Evolutionary conservation across 768 basidiomycete species (phyloP).

Genomic region (Leccinellum albellum): DNA sequence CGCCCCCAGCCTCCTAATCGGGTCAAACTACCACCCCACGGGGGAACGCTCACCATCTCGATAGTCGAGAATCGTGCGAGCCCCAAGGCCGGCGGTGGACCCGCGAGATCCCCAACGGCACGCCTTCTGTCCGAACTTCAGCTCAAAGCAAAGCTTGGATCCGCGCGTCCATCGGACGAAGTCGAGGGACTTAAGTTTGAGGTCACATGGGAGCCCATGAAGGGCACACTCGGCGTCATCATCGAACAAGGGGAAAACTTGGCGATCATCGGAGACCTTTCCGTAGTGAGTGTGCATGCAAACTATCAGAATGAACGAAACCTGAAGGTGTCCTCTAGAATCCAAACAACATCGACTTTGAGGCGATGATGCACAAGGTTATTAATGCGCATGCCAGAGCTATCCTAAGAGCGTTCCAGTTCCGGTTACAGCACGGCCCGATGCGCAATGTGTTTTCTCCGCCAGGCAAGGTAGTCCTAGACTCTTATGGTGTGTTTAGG

Average conservation of each 20-base stretch:
- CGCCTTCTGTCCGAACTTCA: constrained; percentile 61
- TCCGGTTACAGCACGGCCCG: constrained; percentile 49
- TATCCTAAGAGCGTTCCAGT: constrained; percentile 55
- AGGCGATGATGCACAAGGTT: constrained; percentile 58
- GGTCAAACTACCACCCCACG: constrained; percentile 53
- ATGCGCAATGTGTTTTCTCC: constrained; percentile 56
- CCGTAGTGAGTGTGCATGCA: constrained; percentile 51
- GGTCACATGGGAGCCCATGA: constrained; percentile 76
- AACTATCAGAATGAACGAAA: background rate
- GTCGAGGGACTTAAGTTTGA: constrained; percentile 65
- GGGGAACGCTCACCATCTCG: constrained; percentile 71
- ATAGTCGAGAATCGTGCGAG: constrained; percentile 52
- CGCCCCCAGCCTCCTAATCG: constrained; percentile 28
- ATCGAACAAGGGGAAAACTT: constrained; percentile 47
- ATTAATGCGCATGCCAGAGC: constrained; percentile 63
- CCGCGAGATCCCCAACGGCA: constrained; percentile 50
- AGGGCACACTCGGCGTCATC: constrained; percentile 58
- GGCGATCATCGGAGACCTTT: constrained; percentile 41
- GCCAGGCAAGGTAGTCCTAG: constrained; percentile 54
- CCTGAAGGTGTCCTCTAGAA: constrained; percentile 39
- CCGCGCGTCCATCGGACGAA: constrained; percentile 61
- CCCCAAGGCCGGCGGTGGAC: constrained; percentile 38
- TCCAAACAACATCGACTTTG: constrained; percentile 69
- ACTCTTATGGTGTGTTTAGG: constrained; percentile 45
- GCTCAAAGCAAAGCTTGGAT: constrained; percentile 57